Conservation (phyloP, 768 basidiomycete genomes). For the Auriscalpium orientale region DNA sequence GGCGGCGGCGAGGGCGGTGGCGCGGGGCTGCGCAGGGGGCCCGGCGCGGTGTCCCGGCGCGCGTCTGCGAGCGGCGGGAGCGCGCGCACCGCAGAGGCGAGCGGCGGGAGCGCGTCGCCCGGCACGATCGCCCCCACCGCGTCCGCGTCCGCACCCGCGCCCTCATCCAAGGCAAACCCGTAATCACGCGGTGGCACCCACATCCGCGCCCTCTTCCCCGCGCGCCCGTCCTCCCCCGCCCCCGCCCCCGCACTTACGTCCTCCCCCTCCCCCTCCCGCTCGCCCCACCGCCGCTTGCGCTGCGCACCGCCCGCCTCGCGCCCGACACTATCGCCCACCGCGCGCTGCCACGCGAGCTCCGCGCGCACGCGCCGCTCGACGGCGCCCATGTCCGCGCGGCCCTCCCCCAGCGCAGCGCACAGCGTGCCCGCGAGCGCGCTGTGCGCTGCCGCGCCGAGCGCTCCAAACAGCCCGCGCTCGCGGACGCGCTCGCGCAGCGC, state of each 20-base stretch:
- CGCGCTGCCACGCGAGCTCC: slow-evolving; percentile 9
- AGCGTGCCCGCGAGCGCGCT: slow-evolving; percentile 2
- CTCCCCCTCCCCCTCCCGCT: background rate
- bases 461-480: background rate
- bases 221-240: background rate
- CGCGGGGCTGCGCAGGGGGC: too few relatives aligned
- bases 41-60: too few relatives aligned
- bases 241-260: background rate
- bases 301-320: background rate
- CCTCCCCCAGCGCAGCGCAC: background rate
- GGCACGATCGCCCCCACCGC: too few relatives aligned
- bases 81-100: too few relatives aligned
- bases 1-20: too few relatives aligned
- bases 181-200: background rate
- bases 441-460: background rate
- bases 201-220: background rate
- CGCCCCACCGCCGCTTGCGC: background rate
- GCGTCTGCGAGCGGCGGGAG: too few relatives aligned
- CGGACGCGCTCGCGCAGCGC: background rate
- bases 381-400: background rate
- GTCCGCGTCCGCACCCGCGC: background rate
- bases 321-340: background rate
- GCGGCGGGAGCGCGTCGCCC: too few relatives aligned
- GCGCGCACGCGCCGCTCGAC: background rate
- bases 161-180: background rate